These are phyloP conservation scores for Hibiscus mutabilis DNA, from an alignment of 345 rosid genomes.

Conservation along the genomic window DNA sequence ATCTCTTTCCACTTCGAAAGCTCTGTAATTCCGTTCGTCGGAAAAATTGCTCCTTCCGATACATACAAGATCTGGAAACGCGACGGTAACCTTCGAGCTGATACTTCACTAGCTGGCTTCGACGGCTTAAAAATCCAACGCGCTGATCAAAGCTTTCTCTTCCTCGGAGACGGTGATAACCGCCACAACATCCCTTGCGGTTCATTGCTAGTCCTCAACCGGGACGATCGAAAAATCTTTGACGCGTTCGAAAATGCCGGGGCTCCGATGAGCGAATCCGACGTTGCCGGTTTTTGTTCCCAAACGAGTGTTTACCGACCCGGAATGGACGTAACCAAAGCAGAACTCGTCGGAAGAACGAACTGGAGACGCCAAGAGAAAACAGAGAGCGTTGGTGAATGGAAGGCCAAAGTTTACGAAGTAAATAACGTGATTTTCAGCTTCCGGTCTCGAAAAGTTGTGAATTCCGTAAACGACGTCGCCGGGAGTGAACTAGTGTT, in stretches of 20 bases:
- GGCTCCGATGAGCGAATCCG: slow-evolving; percentile 56
- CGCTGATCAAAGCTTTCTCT: slow-evolving; percentile 81
- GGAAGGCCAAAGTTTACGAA: slow-evolving; percentile 43
- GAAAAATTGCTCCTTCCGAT: slow-evolving; percentile 88
- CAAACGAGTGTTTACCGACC: slow-evolving; percentile 80
- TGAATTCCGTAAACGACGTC: slow-evolving; percentile 33
- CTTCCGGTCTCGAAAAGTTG: slow-evolving; percentile 59
- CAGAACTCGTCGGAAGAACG: slow-evolving; percentile 60
- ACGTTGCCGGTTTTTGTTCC: slow-evolving; percentile 50
- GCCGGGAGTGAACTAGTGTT: slow-evolving; percentile 66
- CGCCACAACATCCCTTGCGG: slow-evolving; percentile 50
- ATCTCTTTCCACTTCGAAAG: slow-evolving; percentile 84
- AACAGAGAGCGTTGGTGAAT: slow-evolving; percentile 39
- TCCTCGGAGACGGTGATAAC: slow-evolving; percentile 74
- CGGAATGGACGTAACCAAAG: slow-evolving; percentile 93
- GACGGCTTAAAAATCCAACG: slow-evolving; percentile 84
- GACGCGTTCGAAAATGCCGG: slow-evolving; percentile 81
- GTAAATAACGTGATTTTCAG: slow-evolving; percentile 72
- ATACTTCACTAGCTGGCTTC: slow-evolving; percentile 75
- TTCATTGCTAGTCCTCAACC: slow-evolving; percentile 67
- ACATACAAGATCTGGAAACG: slow-evolving; percentile 95
- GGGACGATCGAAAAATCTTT: slow-evolving; percentile 52
- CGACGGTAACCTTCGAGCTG: slow-evolving; percentile 85
- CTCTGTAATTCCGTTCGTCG: slow-evolving; percentile 87
- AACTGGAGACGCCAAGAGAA: slow-evolving; percentile 82